Base-by-base conservation (phyloP, 2,329 filamentous ascomycete species). In the Dryadomyces quercivorus region DNA sequence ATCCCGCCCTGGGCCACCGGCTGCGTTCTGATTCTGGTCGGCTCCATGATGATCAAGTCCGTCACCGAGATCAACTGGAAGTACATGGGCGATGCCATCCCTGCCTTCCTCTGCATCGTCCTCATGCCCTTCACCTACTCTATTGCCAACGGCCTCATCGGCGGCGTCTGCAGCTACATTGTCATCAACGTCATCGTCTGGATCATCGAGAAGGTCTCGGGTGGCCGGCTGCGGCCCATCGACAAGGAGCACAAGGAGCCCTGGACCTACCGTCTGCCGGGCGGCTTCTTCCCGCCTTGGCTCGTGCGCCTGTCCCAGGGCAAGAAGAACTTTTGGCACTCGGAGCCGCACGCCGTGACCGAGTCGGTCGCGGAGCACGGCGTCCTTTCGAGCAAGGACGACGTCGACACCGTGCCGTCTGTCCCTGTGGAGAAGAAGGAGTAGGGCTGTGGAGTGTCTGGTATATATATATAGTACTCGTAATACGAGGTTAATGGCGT, bases 41-140 rank as follows among this genome's bases (percentile, higher is more conserved):
- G 86, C 3, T 86, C 82, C 60, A 76, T 88, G 70, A 89, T 89
- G 85, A 84, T 86, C 58, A 81, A 83, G 10, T 82, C 86, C 62
- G 82, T 86, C 53, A 81, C 78, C 26, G 78, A 82, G 52, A 82
- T 89, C 69, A 89, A 89, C 68, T 89, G 85, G 85, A 70, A 73
- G 12, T 89, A 87, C 60, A 80, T 87, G 52, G 85, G 85, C 49
- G 85, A 89, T 58, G 82, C 85, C 0, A 72, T 89, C 3, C 85
- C 85, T 0, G 86, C 85, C 0, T 88, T 89, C 66, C 73, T 89
- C 34, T 86, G 85, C 13, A 80, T 89, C 61, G 78, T 80, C 2
- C 78, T 87, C 55, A 89, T 89, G 70, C 85, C 85, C 0, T 86
- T 88, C 65, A 87, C 81, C 58, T 89, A 88, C 73, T 86, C 82